These are phyloP conservation scores for Bidens hawaiensis DNA, from an alignment of 140 eudicot genomes.

Conservation along the genomic window DNA sequence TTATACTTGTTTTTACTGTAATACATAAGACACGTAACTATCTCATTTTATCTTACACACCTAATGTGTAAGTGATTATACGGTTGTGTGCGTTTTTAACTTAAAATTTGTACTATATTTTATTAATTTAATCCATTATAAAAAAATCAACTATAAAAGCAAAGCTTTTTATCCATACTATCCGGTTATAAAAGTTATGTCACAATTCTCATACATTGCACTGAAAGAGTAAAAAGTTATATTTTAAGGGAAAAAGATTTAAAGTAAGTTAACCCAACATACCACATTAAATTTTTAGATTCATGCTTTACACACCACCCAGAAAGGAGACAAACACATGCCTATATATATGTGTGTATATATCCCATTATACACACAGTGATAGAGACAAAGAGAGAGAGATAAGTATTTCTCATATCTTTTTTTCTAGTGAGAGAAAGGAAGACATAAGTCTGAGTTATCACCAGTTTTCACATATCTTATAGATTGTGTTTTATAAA, in stretches of 20 bases:
- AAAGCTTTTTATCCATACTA: too few species aligned
- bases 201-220: background rate
- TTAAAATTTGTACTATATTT: too few species aligned
- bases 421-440: conserved; percentile 24
- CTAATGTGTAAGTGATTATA: too few species aligned
- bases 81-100: too few species aligned
- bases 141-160: too few species aligned
- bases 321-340: conserved; percentile 56
- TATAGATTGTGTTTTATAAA: background rate
- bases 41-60: too few species aligned
- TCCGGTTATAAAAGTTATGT: background rate
- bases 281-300: conserved; percentile 22
- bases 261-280: conserved; percentile 15
- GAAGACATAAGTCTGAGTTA: too few species aligned
- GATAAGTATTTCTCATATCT: conserved; percentile 21
- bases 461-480: conserved; percentile 1
- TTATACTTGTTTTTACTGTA: too few species aligned
- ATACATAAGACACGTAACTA: too few species aligned
- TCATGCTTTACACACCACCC: conserved; percentile 56
- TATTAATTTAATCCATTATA: too few species aligned
- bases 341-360: conserved; percentile 2
- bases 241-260: conserved; percentile 7
- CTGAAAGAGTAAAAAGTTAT: conserved; percentile 9
- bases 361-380: too few species aligned
- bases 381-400: conserved; percentile 21